A percentile compares a stretch with the other conserved stretches of the same genome.
These are phyloP conservation scores for Ormosia semicastrata DNA, from an alignment of 306 rosid genomes.

Conservation along the genomic window DNA sequence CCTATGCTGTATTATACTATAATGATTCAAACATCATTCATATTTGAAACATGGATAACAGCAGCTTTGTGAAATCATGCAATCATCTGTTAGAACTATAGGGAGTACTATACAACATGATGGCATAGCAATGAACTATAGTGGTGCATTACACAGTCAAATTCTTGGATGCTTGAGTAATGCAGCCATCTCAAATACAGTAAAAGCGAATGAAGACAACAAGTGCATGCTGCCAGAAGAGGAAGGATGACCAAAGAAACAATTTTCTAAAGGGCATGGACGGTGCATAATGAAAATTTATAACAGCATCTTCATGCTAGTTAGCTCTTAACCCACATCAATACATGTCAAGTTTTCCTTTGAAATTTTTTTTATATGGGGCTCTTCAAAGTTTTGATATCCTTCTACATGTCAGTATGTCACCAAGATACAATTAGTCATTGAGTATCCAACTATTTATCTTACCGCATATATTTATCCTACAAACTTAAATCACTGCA, in stretches of 20 bases:
- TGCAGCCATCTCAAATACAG: neutral
- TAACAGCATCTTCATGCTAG: neutral
- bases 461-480: neutral
- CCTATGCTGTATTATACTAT: neutral
- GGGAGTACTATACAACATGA: neutral
- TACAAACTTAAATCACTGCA: constrained; percentile 9
- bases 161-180: constrained; percentile 14
- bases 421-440: neutral
- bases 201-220: neutral
- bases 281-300: neutral
- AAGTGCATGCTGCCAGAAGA: neutral
- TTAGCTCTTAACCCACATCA: neutral
- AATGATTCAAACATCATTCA: neutral
- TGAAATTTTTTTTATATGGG: neutral
- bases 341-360: neutral
- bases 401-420: neutral
- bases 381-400: neutral
- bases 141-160: neutral
- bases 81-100: neutral
- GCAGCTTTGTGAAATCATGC: neutral
- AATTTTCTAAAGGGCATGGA: neutral
- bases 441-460: neutral
- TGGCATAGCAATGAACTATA: neutral
- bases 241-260: neutral
- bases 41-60: neutral